Base-by-base conservation (phyloP, 1,284 basidiomycete species). In the Pulveroboletus sp. region DNA sequence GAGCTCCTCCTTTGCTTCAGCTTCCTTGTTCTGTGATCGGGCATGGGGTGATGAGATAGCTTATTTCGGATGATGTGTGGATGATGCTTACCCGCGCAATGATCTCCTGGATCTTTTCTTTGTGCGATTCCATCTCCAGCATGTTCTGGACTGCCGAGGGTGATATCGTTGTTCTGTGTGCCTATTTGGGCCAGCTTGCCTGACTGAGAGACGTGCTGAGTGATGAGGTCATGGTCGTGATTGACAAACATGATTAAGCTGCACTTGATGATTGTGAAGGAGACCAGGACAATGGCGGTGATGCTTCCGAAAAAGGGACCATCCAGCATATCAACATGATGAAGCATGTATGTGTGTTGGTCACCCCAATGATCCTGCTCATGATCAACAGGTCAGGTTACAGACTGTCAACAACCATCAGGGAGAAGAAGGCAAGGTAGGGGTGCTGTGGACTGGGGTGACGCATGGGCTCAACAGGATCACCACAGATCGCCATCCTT, bases 31-130 rank as follows among this genome's bases (percentile, higher is more conserved):
- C 86, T 94, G 66, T 59, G 16, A 17, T 36, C 40, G 33, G 17
- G 6, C 1, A 35, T 15, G 44, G 16, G 7, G 10, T 11, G n/a
- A 53, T 51, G 40, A 65, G 35, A 29, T 5, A 6, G 9, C 24
- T 40, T 48, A 24, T 41, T 10, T 33, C 10, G 12, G 35, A 29
- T 15, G 36, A 48, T 16, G 16, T 13, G 19, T 44, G 35, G 46
- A 33, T 6, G 48, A 32, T 24, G 75, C 86, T 58, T 67, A 93
- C 92, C 71, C 91, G 81, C 21, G 95, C 92, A 65, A 99, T 99
- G 72, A 99, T 99, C 67, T 99, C 97, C 71, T 99, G 95, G 61
- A 99, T 98, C 79, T 98, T 98, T 77, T 99, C 97, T 73, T 99
- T 97, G 75, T 99, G 97, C 74, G 89, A 93, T 78, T 99, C 97